Evolutionary conservation across 257 asterid genomes (phyloP), one percentile per base, ranked within the genome.

Genomic region (Misopates orontium): DNA sequence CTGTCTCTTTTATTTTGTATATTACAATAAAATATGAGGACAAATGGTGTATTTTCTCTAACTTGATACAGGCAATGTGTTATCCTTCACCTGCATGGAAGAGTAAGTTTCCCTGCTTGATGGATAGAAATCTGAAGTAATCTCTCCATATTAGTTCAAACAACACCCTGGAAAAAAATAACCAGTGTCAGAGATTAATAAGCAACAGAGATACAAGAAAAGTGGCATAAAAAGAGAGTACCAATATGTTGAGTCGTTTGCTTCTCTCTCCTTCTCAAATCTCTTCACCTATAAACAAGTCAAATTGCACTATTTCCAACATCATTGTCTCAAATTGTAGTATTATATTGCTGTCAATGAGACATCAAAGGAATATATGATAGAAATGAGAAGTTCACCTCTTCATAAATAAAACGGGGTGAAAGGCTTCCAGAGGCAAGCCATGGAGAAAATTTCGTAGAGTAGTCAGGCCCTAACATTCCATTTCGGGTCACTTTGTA

Each of bases 91-190:
- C 98, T 81, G 80, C 79, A 70, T 84, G 84, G 69, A 93, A 93
- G 47, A 93, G 85, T 64, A 95, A 81, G 79, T 87, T 87, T 47
- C 89, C 95, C 67, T 65, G 83, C 80, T 87, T 90, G 77, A 90
- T 83, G 14, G 99, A 90, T 23, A 93, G 84, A 75, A 90, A 93
- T 65, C 87, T 77, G 80, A 93, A 93, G 86, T 93, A 93, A 80
- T 93, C 99, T 79, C 97, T 93, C 99, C 99, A 93, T 65, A 90
- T 80, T 79, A 93, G 81, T 72, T 93, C 99, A 70, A 93, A 93
- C 79, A 93, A 79, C 69, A 93, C 94, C 97, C 99, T 93, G 88
- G 36, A 70, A 28, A 28, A 56, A 59, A 8, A 59, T 36, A 9
- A 13, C 8, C 12, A 59, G 64, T 28, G 50, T 40, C 15, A 59